Base-by-base conservation (phyloP, 768 basidiomycete species). In the Austroboletus eburneus region DNA sequence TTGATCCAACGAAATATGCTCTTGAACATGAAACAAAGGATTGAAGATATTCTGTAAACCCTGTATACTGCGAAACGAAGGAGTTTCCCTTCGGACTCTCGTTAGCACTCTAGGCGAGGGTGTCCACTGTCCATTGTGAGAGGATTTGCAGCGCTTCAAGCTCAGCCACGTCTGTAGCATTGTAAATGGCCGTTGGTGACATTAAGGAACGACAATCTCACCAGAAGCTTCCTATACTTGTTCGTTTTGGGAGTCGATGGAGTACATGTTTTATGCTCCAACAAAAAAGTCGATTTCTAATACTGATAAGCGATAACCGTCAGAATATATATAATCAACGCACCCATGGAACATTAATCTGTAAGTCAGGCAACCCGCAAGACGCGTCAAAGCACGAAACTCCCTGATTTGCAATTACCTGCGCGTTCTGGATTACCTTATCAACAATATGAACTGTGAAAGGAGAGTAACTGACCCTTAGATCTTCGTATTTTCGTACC, bases 401-500 rank as follows among this genome's bases (percentile, higher is more conserved):
- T 9, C 21, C 43, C n/a, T 13, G 17, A n/a, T 22, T 32, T 25
- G 25, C 34, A 1, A 40, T 16, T 21, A 30, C 29, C 43, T 52
- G 43, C 6, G n/a, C 7, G 17, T 39, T 42, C 42, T 48, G 14
- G 21, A 4, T 20, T 5, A 38, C 24, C 12, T 57, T 13, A 49
- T 30, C 7, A 17, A 38, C 40, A 3, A 17, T 16, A 8, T 4
- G 1, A 24, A 23, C 23, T 4, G 17, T n/a, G n/a, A n/a, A n/a
- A n/a, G n/a, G 20, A 30, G 20, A 9, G 21, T 12, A 27, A 25
- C 43, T 16, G 33, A 51, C 59, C 43, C 45, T 62, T 27, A 60
- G 18, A 39, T 62, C 48, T 25, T 59, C 57, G 39, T 51, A 49
- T 22, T 16, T 39, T 30, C 40, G 45, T 2, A 62, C 48, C 27